Evolutionary conservation across 768 basidiomycete species (phyloP).

Genomic region (Pulveroboletus sp.): DNA sequence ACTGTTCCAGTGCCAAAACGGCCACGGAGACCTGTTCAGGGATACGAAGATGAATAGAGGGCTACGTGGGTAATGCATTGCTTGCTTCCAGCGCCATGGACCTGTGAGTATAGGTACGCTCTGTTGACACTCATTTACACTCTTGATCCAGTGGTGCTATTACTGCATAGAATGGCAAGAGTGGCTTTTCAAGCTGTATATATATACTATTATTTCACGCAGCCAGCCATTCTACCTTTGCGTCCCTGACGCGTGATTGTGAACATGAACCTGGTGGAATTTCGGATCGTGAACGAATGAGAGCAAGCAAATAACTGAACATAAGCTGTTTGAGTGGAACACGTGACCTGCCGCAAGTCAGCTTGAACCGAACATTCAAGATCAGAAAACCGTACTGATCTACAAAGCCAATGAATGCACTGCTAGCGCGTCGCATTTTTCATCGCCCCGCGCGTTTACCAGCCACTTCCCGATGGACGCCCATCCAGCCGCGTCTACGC

Average conservation of each 20-base stretch:
- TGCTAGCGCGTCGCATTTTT: conserved; percentile 8
- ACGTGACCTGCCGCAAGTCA: too few species aligned
- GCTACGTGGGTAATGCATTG: neutral
- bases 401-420: conserved; percentile 14
- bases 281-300: too few species aligned
- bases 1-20: conserved; percentile 61
- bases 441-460: neutral
- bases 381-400: too few species aligned
- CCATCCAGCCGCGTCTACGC: conserved; percentile 4
- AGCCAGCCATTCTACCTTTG: neutral
- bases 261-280: too few species aligned
- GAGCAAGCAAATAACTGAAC: too few species aligned
- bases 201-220: conserved; percentile 3
- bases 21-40: conserved; percentile 61
- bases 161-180: conserved; percentile 3
- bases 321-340: too few species aligned
- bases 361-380: too few species aligned
- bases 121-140: too few species aligned
- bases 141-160: too few species aligned
- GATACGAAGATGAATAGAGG: conserved; percentile 66
- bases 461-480: neutral
- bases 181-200: conserved; percentile 1
- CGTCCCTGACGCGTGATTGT: too few species aligned
- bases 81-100: neutral
- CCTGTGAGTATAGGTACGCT: conserved; percentile 8